Evolutionary conservation across 2,329 filamentous ascomycete genomes (phyloP).

Genomic region (Keithomyces neogunnii): DNA sequence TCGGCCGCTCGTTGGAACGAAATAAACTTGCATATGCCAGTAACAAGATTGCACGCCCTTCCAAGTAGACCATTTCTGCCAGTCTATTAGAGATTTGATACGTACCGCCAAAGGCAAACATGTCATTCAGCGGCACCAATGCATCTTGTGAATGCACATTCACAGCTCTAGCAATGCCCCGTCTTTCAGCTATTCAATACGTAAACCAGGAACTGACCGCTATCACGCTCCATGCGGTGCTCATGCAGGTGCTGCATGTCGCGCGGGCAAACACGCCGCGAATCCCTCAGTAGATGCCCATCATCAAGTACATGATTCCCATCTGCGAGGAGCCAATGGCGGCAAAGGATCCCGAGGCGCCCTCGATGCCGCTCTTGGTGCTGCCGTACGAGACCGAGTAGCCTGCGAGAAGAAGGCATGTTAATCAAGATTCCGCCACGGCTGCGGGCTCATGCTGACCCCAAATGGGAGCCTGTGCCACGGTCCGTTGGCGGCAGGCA

Average conservation of each 20-base stretch:
- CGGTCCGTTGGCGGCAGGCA: conserved; percentile 20
- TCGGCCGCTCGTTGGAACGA: too few relatives aligned
- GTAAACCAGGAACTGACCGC: neutral
- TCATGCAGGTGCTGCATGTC: neutral
- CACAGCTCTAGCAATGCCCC: too few relatives aligned
- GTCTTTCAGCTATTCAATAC: too few relatives aligned
- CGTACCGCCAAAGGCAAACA: too few relatives aligned
- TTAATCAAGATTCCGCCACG: too few relatives aligned
- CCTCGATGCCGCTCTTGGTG: conserved; percentile 45
- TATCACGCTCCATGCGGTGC: neutral
- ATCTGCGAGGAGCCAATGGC: conserved; percentile 17
- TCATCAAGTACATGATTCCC: conserved; percentile 44
- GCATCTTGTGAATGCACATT: too few relatives aligned
- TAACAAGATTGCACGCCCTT: too few relatives aligned
- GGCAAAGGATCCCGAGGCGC: conserved; percentile 21
- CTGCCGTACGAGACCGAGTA: conserved; percentile 15
- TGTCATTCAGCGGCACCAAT: too few relatives aligned
- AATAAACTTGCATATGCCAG: too few relatives aligned
- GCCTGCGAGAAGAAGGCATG: too few relatives aligned
- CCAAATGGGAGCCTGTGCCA: conserved; percentile 19
- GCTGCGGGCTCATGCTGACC: conserved; percentile 14
- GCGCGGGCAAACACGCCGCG: neutral
- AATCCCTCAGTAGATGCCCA: conserved; percentile 8
- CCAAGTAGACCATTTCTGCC: too few relatives aligned
- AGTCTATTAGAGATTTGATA: too few relatives aligned